phyloP scores from a whole-genome alignment of 768 basidiomycete species.

The Hirschioporus abietinus region DNA sequence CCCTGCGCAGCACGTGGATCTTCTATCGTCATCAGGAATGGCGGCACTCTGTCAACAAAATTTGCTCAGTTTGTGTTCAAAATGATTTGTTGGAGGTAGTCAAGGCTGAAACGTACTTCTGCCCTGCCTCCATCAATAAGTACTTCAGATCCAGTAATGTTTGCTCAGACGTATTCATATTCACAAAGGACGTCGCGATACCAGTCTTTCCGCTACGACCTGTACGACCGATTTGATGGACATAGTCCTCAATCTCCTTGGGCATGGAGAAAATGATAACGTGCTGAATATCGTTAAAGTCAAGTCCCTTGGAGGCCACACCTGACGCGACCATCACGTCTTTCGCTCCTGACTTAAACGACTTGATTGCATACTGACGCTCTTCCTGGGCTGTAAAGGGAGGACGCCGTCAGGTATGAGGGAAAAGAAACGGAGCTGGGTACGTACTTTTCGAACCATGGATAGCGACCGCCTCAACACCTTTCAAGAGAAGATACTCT shows the following conservation, averaged over 20 bases:
- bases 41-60: conserved; percentile 67
- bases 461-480: conserved; percentile 97
- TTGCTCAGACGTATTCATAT: conserved; percentile 96
- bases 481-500: conserved; percentile 93
- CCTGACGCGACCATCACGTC: conserved; percentile 99
- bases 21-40: conserved; percentile 84
- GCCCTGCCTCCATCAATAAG: conserved; percentile 92
- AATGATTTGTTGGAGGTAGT: neutral
- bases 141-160: conserved; percentile 97
- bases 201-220: conserved; percentile 98
- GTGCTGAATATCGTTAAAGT: conserved; percentile 98
- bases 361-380: conserved; percentile 97
- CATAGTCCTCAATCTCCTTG: conserved; percentile 99
- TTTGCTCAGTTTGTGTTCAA: conserved; percentile 10
- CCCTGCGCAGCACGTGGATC: conserved; percentile 83
- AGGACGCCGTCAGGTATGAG: conserved; percentile 5
- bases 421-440: neutral
- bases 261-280: conserved; percentile 99
- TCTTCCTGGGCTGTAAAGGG: conserved; percentile 81
- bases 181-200: conserved; percentile 98
- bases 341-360: conserved; percentile 95
- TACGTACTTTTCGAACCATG: conserved; percentile 92
- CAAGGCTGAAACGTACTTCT: conserved; percentile 60
- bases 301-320: conserved; percentile 96
- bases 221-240: conserved; percentile 98